Conservation (phyloP, 2,329 filamentous ascomycete genomes). For the Penicillium sp. region DNA sequence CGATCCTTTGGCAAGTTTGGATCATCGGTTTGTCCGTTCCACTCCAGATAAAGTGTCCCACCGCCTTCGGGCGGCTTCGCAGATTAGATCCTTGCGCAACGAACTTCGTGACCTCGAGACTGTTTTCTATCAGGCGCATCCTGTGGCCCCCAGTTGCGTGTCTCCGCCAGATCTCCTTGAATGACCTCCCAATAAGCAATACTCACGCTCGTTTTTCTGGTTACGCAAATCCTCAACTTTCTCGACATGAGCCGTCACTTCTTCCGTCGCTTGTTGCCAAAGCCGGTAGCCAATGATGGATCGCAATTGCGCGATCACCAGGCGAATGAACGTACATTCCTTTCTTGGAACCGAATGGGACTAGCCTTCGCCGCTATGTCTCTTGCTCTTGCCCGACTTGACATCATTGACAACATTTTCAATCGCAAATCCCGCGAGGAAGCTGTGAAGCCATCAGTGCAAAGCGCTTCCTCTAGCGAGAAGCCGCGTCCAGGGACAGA, state of each 20-base stretch:
- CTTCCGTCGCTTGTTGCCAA: constrained; percentile 25
- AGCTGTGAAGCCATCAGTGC: not conserved
- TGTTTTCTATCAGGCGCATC: no score
- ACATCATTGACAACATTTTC: constrained; percentile 29
- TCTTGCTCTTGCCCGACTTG: constrained; percentile 30
- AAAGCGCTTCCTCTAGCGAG: not conserved
- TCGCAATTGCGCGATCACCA: constrained; percentile 36
- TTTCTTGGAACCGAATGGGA: constrained; percentile 36
- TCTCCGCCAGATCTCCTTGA: no score
- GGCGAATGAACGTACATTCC: constrained; percentile 37
- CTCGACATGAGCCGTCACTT: constrained; percentile 10
- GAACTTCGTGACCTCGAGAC: no score
- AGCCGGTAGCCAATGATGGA: constrained; percentile 29
- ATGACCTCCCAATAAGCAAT: no score
- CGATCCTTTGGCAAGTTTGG: no score
- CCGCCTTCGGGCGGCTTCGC: no score
- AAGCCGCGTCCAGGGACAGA: not conserved
- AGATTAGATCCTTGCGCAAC: no score
- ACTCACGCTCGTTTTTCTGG: not conserved
- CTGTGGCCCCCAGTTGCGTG: no score
- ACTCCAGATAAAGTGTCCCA: no score
- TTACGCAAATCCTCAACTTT: not conserved
- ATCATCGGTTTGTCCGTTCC: no score
- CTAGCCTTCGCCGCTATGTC: constrained; percentile 35
- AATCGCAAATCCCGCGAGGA: constrained; percentile 13